Percentiles rank a stretch among this genome's conserved stretches.
Conservation (phyloP, 169 alveolate species). For the Cryptosporidium parvum region DNA sequence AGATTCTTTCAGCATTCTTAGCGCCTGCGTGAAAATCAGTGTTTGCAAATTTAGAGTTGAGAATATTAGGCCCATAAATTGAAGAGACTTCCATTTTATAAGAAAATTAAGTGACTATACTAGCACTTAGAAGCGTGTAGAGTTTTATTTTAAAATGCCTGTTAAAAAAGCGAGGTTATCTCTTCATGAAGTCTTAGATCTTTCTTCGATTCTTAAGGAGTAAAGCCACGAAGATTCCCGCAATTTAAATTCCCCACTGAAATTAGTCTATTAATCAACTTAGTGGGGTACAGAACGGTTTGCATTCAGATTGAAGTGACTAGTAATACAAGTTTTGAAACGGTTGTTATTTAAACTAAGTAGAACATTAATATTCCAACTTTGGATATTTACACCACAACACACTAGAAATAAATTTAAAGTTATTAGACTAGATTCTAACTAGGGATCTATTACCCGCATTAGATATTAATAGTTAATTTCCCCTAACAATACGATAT, state of each 20-base stretch:
- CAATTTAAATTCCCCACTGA: constrained; percentile 6
- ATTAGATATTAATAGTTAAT: not conserved
- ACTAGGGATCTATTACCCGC: not conserved
- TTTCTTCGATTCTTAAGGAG: not conserved
- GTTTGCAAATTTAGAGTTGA: not conserved
- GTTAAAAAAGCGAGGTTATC: not conserved
- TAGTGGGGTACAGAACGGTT: constrained; percentile 1
- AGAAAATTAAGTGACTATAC: not conserved
- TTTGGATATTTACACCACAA: not conserved
- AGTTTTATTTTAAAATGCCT: not conserved
- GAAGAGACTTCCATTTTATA: constrained; percentile 17
- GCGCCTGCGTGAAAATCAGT: not conserved
- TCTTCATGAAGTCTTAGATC: constrained; percentile 2
- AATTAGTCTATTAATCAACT: not conserved
- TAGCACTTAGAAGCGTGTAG: not conserved
- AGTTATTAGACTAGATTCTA: not conserved
- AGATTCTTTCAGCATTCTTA: constrained; percentile 6
- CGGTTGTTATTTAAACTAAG: not conserved
- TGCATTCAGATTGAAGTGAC: not conserved
- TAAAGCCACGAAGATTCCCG: not conserved
- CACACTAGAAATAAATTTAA: too few species aligned
- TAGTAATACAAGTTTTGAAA: not conserved
- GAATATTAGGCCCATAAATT: constrained; percentile 29
- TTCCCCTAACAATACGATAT: too few species aligned
- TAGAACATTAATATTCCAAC: not conserved